These are phyloP conservation scores for Babjeviella inositovora DNA, from an alignment of 805 yeast species.

Conservation along the genomic window DNA sequence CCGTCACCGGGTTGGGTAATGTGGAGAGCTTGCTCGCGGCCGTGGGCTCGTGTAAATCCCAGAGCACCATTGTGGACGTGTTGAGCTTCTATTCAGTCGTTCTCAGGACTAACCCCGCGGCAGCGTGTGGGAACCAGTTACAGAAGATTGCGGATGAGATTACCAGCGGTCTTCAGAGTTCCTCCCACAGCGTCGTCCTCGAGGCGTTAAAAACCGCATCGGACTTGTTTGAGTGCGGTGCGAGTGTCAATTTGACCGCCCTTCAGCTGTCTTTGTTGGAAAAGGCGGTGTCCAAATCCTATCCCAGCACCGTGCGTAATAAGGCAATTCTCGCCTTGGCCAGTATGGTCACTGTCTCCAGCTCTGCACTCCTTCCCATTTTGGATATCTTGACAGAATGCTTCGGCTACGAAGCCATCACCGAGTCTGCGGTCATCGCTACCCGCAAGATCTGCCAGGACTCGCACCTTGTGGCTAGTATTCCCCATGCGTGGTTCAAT, in stretches of 20 bases:
- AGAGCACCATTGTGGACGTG: constrained; percentile 1
- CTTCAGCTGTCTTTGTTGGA: not conserved
- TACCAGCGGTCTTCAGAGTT: constrained; percentile 12
- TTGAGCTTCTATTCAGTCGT: constrained; percentile 3
- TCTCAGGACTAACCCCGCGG: constrained; percentile 3
- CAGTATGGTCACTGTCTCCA: too few species aligned
- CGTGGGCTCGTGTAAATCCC: constrained; percentile 2
- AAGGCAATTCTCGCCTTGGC: too few species aligned
- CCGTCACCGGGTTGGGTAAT: constrained; percentile 2
- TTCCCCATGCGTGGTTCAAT: too few species aligned
- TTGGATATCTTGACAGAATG: not conserved
- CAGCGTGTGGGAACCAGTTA: constrained; percentile 3
- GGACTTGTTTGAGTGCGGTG: constrained; percentile 8
- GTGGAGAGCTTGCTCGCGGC: constrained; percentile 3
- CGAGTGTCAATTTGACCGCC: constrained; percentile 5
- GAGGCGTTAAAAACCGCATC: constrained; percentile 14
- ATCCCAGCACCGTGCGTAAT: constrained; percentile 1
- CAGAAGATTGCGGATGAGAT: constrained; percentile 9
- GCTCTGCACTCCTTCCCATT: too few species aligned
- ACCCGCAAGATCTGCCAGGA: not conserved
- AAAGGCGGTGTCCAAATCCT: constrained; percentile 3
- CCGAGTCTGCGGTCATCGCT: constrained; percentile 1
- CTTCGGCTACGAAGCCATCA: not conserved
- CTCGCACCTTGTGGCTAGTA: too few species aligned
- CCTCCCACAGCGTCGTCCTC: constrained; percentile 14